Conservation (phyloP, 768 basidiomycete genomes). For the Collybia sp. region DNA sequence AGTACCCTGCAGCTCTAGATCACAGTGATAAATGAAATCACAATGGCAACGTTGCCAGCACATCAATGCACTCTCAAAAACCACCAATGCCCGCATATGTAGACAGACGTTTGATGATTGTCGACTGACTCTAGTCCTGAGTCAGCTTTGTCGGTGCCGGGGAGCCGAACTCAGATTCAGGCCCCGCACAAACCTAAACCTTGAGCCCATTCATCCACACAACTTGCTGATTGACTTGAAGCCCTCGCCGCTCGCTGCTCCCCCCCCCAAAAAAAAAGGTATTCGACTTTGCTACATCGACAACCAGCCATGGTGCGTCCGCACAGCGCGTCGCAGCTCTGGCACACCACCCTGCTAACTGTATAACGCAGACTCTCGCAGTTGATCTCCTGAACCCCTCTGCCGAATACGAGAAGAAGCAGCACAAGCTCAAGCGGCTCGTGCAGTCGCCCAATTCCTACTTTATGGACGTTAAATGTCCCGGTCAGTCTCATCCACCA, state of each 20-base stretch:
- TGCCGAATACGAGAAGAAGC: constrained; percentile 75
- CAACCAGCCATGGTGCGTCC: constrained; percentile 26
- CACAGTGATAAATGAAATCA: too few species aligned
- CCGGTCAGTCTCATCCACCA: constrained; percentile 52
- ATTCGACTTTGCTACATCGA: constrained; percentile 14
- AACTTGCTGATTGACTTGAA: constrained; percentile 19
- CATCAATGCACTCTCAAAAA: too few species aligned
- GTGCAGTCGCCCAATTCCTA: constrained; percentile 98
- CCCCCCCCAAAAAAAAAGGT: constrained; percentile 27
- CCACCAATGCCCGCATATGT: too few species aligned
- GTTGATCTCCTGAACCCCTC: constrained; percentile 98
- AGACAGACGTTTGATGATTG: too few species aligned
- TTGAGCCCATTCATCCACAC: constrained; percentile 35
- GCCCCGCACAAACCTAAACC: constrained; percentile 31
- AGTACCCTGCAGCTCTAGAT: neutral
- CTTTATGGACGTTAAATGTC: constrained; percentile 99
- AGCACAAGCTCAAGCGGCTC: constrained; percentile 99
- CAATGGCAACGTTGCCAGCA: too few species aligned
- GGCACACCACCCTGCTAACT: constrained; percentile 1
- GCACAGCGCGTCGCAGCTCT: neutral
- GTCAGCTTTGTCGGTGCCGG: neutral
- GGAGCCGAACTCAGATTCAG: constrained; percentile 13
- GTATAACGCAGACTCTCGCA: constrained; percentile 73
- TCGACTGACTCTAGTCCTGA: neutral
- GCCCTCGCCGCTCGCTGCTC: constrained; percentile 19